Percentiles rank a stretch among this genome's conserved stretches.
phyloP scores from a whole-genome alignment of 140 eudicot genomes.

The Ambrosia hybrid region DNA sequence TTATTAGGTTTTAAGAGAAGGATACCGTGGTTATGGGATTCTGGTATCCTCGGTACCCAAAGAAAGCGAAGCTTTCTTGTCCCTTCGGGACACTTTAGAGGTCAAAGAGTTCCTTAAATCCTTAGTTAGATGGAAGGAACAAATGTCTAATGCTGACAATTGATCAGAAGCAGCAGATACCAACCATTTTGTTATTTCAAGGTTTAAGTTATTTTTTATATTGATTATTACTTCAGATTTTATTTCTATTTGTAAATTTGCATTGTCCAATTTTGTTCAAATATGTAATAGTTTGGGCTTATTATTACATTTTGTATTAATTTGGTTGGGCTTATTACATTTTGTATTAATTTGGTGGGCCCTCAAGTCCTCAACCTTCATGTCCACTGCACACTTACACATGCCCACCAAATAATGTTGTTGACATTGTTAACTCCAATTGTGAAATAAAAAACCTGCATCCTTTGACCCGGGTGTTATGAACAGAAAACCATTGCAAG shows the following conservation, averaged over 20 bases:
- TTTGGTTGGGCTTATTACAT: no score
- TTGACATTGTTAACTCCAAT: no score
- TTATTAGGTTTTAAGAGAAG: constrained; percentile 58
- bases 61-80: constrained; percentile 77
- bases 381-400: no score
- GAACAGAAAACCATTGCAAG: no score
- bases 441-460: no score
- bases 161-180: constrained; percentile 15
- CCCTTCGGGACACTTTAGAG: constrained; percentile 78
- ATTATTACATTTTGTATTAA: no score
- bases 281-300: no score
- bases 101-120: constrained; percentile 63
- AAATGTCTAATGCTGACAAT: neutral
- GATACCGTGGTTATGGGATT: constrained; percentile 75
- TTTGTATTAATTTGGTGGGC: no score
- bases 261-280: no score
- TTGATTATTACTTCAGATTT: neutral
- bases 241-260: neutral
- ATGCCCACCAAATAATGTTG: no score
- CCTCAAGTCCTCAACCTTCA: no score
- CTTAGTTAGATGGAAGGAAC: constrained; percentile 53
- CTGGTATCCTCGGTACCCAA: constrained; percentile 72
- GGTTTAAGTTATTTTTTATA: neutral
- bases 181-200: constrained; percentile 14
- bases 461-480: no score